Base-by-base conservation (phyloP, 257 asterid species). In the Paulownia fortunei region DNA sequence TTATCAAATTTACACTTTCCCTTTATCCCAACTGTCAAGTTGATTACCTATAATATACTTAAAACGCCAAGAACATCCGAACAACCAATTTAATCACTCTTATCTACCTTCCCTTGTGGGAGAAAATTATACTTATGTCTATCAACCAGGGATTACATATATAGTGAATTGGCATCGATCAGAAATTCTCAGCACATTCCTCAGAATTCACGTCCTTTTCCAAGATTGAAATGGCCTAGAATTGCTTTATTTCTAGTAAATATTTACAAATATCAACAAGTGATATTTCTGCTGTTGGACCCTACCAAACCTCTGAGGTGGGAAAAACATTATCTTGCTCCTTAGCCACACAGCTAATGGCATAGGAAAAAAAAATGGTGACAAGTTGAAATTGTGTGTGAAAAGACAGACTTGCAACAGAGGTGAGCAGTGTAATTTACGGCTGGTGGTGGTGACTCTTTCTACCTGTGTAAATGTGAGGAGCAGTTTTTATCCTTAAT, bases 281-380 rank as follows among this genome's bases (percentile, higher is more conserved):
- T 54, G 21, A 56, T 76, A 26, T 37, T 26, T 39, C 44, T 55
- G 62, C 12, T 41, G 49, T 16, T 23, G 76, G 71, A 13, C 82
- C 77, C 41, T 52, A 34, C 44, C 26, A n/a, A 60, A 37, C 30
- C 18, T 71, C 21, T 71, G 71, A 58, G 77, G 65, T 34, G 15
- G 64, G 34, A 30, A 46, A 26, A 74, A 69, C 73, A 42, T 81
- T 81, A 76, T 80, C 81, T 54, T 24, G 74, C 49, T 36, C 74
- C 78, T 67, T 26, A 49, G 81, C 81, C 81, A 81, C 58, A 73
- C 67, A 7, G 24, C 19, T 36, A 26, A 72, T 58, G 19, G 59
- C 52, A 12, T 52, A 69, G 51, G 5, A 30, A 12, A 58, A 69
- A 55, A 12, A 58, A 69, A 55, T 26, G 70, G 64, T 34, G 63